Percentiles rank a stretch among this genome's conserved stretches.
These are phyloP conservation scores for Lathyrus oleraceus DNA, from an alignment of 306 rosid species.

Conservation along the genomic window DNA sequence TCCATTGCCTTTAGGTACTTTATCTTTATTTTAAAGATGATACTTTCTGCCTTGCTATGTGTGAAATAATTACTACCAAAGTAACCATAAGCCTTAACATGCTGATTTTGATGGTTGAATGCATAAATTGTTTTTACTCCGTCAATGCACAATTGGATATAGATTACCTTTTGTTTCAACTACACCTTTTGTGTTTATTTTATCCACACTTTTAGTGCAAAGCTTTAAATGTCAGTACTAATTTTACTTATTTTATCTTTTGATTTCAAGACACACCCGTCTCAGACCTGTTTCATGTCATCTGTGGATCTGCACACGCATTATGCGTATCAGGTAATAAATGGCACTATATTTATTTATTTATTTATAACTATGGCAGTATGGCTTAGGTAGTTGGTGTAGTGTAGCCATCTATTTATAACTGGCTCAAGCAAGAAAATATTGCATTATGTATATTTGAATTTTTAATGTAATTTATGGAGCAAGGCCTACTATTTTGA, in stretches of 20 bases:
- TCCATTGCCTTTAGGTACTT: not conserved
- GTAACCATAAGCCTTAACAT: slow-evolving; percentile 1
- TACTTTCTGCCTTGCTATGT: slow-evolving; percentile 22
- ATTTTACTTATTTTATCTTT: slow-evolving; percentile 36
- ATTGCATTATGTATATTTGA: not conserved
- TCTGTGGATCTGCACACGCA: slow-evolving; percentile 98
- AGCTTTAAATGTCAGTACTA: slow-evolving; percentile 29
- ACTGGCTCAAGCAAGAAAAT: slow-evolving; percentile 26
- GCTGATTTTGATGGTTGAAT: slow-evolving; percentile 15
- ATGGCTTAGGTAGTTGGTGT: slow-evolving; percentile 9
- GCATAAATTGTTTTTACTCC: not conserved
- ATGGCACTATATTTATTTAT: slow-evolving; percentile 18
- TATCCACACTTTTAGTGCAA: not conserved
- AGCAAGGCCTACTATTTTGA: slow-evolving; percentile 7
- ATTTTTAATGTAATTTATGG: slow-evolving; percentile 7
- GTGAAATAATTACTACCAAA: slow-evolving; percentile 2
- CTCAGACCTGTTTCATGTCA: slow-evolving; percentile 99
- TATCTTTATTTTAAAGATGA: slow-evolving; percentile 24
- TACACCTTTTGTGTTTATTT: not conserved
- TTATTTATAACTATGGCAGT: slow-evolving; percentile 14
- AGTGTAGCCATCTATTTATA: not conserved
- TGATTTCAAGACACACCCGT: slow-evolving; percentile 86
- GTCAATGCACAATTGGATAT: slow-evolving; percentile 19
- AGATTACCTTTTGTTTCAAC: slow-evolving; percentile 12
- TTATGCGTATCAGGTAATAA: slow-evolving; percentile 94